Evolutionary conservation across 192 early-diverging fungal genomes (phyloP), one percentile per base, ranked within the genome.

Genomic region (Nowakowskiella sp.): DNA sequence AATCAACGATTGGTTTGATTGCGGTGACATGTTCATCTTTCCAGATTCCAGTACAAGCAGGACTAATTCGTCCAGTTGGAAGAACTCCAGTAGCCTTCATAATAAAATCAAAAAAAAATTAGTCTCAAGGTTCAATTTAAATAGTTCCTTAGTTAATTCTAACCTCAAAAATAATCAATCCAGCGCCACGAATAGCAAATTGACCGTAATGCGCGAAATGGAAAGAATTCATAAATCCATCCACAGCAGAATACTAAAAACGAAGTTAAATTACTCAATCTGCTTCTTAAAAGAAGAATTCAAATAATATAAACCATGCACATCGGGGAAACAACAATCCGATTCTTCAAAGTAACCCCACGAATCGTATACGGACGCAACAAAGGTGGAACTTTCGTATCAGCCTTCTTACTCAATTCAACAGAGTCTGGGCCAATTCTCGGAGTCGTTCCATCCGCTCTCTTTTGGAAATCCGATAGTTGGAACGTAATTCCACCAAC

Each of bases 221-320:
- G 33, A 30, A 69, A 10, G 39, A 44, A 24, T 43, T 56, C 33
- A 42, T 60, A 13, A 58, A 44, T 22, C 13, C 7, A 56, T 8
- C 16, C 23, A 55, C 0, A 1, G 6, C 55, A n/a, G 10, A 39
- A 39, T 47, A 6, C 8, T 28, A 47, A 47, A 9, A 47, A 48
- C 19, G 51, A 51, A 51, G 9, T 7, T 51, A n/a, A n/a, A n/a
- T n/a, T n/a, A n/a, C n/a, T n/a, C n/a, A n/a, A n/a, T n/a, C n/a
- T n/a, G n/a, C n/a, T n/a, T n/a, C n/a, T n/a, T n/a, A n/a, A n/a
- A n/a, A n/a, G n/a, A n/a, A n/a, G n/a, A n/a, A n/a, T n/a, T n/a
- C n/a, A n/a, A n/a, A n/a, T n/a, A n/a, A n/a, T n/a, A n/a, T n/a
- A 80, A 65, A 86, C 88, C 76, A 74, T 81, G 70, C 88, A 90